Base-by-base conservation (phyloP, 208 protist genomes). In the Phytomonas francai region DNA sequence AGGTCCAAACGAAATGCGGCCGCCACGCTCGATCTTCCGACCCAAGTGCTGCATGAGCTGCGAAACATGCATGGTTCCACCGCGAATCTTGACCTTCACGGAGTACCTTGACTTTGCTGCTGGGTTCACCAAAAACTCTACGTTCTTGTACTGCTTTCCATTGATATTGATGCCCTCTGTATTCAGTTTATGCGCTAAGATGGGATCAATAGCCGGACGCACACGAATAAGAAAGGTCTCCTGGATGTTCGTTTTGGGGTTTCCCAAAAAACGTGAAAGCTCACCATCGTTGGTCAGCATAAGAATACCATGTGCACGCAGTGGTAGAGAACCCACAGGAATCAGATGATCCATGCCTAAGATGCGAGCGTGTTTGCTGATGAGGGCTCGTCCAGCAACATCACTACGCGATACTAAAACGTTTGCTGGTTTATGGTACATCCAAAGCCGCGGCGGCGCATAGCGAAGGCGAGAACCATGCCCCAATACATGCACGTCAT, bases 211-310 rank as follows among this genome's bases (percentile, higher is more conserved):
- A 25, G 88, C 80, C 3, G 91, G 91, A 5, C 87, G 80, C 16
- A 96, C 83, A 27, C 88, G 88, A 33, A 94, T 73, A 31, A 93
- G 62, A 71, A 93, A 96, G 19, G 91, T 94, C n/a, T 82, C 79
- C 78, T 96, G 91, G 45, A 96, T 83, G 72, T 82, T 85, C 28
- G 77, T 77, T 56, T 63, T 67, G 25, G 91, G 91, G 73, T 91
- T 86, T 69, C 91, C 83, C 22, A 96, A 71, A 63, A 89, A 91
- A 34, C 80, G 78, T 16, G 86, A 85, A 16, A 96, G 81, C 77
- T 96, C 91, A 31, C 91, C 91, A 74, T 96, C 91, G 70, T 96
- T 96, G 8, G 88, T 94, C 63, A 96, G 78, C 19, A 96, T 77
- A 29, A 96, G 70, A 25, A 94, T 68, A 34, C 91, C 91, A 68